A percentile compares a stretch with the other conserved stretches of the same genome.
phyloP scores from a whole-genome alignment of 2,329 filamentous ascomycete genomes.

The Thelonectria discophora region DNA sequence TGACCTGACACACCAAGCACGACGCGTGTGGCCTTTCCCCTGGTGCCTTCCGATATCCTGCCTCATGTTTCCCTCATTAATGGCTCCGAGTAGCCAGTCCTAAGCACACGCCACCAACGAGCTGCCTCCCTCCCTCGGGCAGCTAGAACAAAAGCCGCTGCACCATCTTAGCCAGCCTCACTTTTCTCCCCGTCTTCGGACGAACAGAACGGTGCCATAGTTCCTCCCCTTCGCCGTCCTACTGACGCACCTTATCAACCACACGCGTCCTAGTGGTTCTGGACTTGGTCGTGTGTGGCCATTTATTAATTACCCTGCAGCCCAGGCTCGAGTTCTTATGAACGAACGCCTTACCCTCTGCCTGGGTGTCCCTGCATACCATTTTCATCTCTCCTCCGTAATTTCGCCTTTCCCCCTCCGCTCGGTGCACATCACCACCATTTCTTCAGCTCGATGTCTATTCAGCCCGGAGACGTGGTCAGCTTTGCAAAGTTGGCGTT shows the following conservation, averaged over 20 bases:
- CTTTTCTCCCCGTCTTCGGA: slow-evolving; percentile 13
- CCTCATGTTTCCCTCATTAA: neutral
- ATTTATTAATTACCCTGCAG: slow-evolving; percentile 11
- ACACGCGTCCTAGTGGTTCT: slow-evolving; percentile 3
- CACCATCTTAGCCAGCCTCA: slow-evolving; percentile 19
- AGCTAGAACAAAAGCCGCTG: neutral
- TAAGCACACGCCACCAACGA: neutral
- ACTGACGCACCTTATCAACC: slow-evolving; percentile 19
- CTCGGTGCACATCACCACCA: neutral
- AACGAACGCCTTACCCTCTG: slow-evolving; percentile 22
- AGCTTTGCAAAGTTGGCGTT: slow-evolving; percentile 46
- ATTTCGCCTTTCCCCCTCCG: slow-evolving; percentile 9
- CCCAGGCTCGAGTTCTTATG: slow-evolving; percentile 19
- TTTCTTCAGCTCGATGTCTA: slow-evolving; percentile 3
- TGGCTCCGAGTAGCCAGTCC: neutral
- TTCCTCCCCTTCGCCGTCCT: slow-evolving; percentile 16
- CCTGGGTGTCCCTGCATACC: slow-evolving; percentile 16
- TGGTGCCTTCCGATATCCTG: neutral
- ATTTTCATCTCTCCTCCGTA: slow-evolving; percentile 15
- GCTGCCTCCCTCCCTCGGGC: neutral
- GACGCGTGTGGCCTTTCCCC: neutral
- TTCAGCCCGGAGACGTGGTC: slow-evolving; percentile 46
- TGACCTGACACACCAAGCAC: slow-evolving; percentile 4
- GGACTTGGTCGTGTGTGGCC: slow-evolving; percentile 7
- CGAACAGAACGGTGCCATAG: neutral